Base-by-base conservation (phyloP, 768 basidiomycete genomes). In the Tylopilus vinaceipallidus region DNA sequence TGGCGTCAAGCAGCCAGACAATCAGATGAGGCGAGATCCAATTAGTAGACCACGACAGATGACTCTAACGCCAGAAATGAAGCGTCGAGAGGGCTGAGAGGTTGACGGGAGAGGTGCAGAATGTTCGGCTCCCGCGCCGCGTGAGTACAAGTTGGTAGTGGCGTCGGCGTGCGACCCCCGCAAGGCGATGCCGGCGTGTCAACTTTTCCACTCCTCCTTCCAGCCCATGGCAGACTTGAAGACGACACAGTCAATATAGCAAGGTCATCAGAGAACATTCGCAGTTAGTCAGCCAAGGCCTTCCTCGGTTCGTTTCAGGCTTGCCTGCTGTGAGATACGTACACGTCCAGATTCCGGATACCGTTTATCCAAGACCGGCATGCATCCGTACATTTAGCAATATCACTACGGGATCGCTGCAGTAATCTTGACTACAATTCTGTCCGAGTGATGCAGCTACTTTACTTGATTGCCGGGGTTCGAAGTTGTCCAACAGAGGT, bases 91-190 rank as follows among this genome's bases (percentile, higher is more conserved):
- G 14, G 23, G 29, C 3, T 12, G 9, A 6, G 5, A 12, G 5
- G 10, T 5, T 24, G 19, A 6, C 12, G 19, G 17, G 12, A 11
- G 24, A 7, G 30, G n/a, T n/a, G n/a, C n/a, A 38, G 22, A 17
- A 1, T 23, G 33, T 43, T 43, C 30, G 46, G 42, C 12, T 37
- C n/a, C n/a, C n/a, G n/a, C n/a, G n/a, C n/a, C 2, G 48, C 27
- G 44, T 43, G 17, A 11, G n/a, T n/a, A n/a, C n/a, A n/a, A n/a
- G n/a, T n/a, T n/a, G n/a, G 39, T 20, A 6, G 33, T 26, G 26
- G 33, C 19, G 13, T n/a, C 56, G 52, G 48, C 9, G 41, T 47
- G 37, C 13, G 23, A 39, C 16, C 32, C n/a, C 56, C 56, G 57
- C 22, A 46, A 17, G 45, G 53, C 53, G 38, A 45, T 50, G 56